A percentile compares a stretch with the other conserved stretches of the same genome.
Evolutionary conservation across 2,329 filamentous ascomycete species (phyloP).

Genomic region (Dactylellina cionopaga): DNA sequence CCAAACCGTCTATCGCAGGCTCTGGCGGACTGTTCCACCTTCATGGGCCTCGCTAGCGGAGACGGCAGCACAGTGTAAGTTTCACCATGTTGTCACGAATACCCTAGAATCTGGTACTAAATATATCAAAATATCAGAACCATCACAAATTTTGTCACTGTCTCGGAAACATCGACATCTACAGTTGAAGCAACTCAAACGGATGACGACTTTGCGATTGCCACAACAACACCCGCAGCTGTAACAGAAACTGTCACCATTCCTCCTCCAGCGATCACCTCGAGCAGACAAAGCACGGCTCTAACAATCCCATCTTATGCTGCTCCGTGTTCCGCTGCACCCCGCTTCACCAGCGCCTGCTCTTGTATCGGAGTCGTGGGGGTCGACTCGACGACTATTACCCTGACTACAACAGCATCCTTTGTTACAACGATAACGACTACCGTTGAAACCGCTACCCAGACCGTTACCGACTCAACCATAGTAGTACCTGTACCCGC

Average conservation of each 20-base stretch:
- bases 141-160: neutral
- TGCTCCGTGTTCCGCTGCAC: slow-evolving; percentile 53
- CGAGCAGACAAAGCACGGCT: neutral
- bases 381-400: slow-evolving; percentile 11
- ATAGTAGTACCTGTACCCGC: neutral
- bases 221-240: neutral
- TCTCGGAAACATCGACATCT: neutral
- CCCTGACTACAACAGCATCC: neutral
- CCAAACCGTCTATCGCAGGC: slow-evolving; percentile 8
- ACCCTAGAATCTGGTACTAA: too few relatives aligned
- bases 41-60: neutral
- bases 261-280: neutral
- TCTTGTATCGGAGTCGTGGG: slow-evolving; percentile 57
- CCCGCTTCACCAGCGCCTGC: slow-evolving; percentile 57
- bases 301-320: slow-evolving; percentile 56
- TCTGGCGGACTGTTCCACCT: neutral
- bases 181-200: neutral
- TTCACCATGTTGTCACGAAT: neutral
- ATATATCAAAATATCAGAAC: neutral
- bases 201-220: neutral
- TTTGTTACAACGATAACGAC: neutral
- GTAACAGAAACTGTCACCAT: neutral
- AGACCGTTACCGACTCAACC: neutral
- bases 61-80: neutral
- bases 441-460: neutral